A percentile compares a stretch with the other conserved stretches of the same genome.
phyloP scores from a whole-genome alignment of 176 grass and related monocot genomes.

The Aegilops bicornis region DNA sequence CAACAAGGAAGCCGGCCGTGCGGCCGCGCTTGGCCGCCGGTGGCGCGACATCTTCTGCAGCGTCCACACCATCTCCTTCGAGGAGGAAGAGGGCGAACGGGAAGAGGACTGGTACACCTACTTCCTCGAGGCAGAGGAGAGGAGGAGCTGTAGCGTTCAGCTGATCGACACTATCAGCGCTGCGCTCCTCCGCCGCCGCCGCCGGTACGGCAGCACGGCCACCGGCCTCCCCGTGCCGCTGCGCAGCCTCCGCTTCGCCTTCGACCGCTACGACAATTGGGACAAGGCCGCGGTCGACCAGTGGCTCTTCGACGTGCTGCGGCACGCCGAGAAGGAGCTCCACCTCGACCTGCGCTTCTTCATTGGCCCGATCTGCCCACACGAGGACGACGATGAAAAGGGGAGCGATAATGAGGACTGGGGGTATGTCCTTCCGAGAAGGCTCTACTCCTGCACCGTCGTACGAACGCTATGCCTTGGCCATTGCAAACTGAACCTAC shows the following conservation, averaged over 20 bases:
- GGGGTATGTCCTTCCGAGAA: background rate
- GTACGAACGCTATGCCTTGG: background rate
- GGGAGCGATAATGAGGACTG: too few species aligned
- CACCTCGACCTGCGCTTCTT: constrained; percentile 2
- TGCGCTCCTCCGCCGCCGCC: background rate
- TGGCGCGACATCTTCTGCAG: background rate
- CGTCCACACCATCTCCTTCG: constrained; percentile 4
- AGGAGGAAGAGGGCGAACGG: background rate
- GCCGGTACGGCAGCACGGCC: background rate
- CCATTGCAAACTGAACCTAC: background rate
- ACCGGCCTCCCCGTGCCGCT: background rate
- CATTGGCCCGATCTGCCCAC: background rate
- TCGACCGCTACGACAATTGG: background rate
- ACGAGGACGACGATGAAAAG: background rate
- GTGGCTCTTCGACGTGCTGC: background rate
- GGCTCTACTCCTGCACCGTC: background rate
- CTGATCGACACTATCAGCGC: background rate
- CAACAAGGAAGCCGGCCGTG: background rate
- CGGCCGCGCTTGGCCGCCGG: background rate
- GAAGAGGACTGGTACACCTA: background rate
- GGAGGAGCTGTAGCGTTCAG: background rate
- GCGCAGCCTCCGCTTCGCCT: background rate
- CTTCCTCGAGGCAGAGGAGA: background rate
- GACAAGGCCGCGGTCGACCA: background rate
- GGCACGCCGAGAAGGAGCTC: background rate